Evolutionary conservation across 768 basidiomycete genomes (phyloP).

Genomic region (Leucogyrophana mollusca): DNA sequence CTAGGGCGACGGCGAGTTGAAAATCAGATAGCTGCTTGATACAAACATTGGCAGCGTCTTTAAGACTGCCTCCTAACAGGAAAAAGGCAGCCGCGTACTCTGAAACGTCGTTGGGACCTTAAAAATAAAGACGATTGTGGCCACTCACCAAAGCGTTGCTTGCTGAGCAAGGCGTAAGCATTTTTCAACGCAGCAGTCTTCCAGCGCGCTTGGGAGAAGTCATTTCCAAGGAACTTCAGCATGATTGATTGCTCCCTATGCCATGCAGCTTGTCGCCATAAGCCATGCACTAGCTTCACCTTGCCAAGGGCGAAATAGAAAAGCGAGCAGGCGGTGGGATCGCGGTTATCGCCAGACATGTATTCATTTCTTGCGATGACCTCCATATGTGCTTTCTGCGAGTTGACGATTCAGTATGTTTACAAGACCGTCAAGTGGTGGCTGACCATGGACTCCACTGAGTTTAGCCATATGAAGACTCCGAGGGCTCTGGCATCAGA

Average conservation of each 20-base stretch:
- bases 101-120: constrained; percentile 29
- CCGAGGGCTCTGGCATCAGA: constrained; percentile 84
- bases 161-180: constrained; percentile 87
- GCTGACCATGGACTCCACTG: constrained; percentile 74
- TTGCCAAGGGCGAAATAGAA: constrained; percentile 96
- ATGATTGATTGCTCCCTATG: constrained; percentile 87
- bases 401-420: constrained; percentile 1
- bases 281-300: constrained; percentile 84
- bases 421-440: background rate
- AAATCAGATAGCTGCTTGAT: constrained; percentile 86
- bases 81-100: constrained; percentile 99
- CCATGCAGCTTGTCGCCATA: constrained; percentile 95
- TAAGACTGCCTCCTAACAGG: constrained; percentile 81
- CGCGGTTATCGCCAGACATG: constrained; percentile 81
- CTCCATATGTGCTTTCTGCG: constrained; percentile 80
- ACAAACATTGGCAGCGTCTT: constrained; percentile 91
- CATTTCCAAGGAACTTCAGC: constrained; percentile 90
- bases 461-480: constrained; percentile 84
- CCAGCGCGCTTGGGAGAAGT: constrained; percentile 85
- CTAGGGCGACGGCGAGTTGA: constrained; percentile 85
- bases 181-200: constrained; percentile 94
- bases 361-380: constrained; percentile 90
- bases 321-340: constrained; percentile 86
- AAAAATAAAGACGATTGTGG: background rate
- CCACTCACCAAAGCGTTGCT: constrained; percentile 85